These are phyloP conservation scores for Curvularia verruculosa DNA, from an alignment of 2,329 filamentous ascomycete genomes.

Conservation along the genomic window DNA sequence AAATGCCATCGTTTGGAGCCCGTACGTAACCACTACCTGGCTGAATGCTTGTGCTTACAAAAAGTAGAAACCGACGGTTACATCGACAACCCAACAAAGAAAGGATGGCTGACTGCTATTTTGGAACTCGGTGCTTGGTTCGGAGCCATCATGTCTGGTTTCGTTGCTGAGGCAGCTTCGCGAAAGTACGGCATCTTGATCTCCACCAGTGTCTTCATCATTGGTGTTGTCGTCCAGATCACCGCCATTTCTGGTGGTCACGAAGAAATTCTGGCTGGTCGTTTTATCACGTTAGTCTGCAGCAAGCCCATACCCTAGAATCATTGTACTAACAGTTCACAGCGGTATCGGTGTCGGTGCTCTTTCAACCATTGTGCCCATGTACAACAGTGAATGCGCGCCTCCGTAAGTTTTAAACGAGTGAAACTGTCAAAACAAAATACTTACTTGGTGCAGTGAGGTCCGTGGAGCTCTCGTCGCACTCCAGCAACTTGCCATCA, in stretches of 20 bases:
- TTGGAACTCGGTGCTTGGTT: constrained; percentile 79
- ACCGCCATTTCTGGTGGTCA: constrained; percentile 64
- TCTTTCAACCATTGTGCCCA: constrained; percentile 69
- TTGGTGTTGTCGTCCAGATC: constrained; percentile 73
- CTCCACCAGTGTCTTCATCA: constrained; percentile 68
- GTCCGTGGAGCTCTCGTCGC: constrained; percentile 70
- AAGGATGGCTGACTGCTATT: constrained; percentile 64
- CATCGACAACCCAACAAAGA: constrained; percentile 48
- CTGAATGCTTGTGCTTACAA: background rate
- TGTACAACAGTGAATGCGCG: constrained; percentile 54
- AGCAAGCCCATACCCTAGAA: rapidly evolving
- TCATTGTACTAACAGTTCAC: constrained; percentile 17
- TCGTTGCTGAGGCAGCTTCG: constrained; percentile 71
- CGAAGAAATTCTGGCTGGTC: constrained; percentile 69
- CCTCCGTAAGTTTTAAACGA: constrained; percentile 53
- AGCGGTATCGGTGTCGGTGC: constrained; percentile 69
- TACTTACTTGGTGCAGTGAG: constrained; percentile 57
- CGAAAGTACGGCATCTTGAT: constrained; percentile 73
- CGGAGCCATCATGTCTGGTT: constrained; percentile 72
- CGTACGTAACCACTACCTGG: constrained; percentile 33
- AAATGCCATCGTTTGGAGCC: constrained; percentile 55
- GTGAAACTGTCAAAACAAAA: background rate
- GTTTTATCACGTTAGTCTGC: constrained; percentile 66
- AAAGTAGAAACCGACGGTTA: constrained; percentile 51
- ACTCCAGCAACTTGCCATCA: constrained; percentile 67